These are phyloP conservation scores for Aquanectria penicillioides DNA, from an alignment of 2,329 filamentous ascomycete species.

Conservation along the genomic window DNA sequence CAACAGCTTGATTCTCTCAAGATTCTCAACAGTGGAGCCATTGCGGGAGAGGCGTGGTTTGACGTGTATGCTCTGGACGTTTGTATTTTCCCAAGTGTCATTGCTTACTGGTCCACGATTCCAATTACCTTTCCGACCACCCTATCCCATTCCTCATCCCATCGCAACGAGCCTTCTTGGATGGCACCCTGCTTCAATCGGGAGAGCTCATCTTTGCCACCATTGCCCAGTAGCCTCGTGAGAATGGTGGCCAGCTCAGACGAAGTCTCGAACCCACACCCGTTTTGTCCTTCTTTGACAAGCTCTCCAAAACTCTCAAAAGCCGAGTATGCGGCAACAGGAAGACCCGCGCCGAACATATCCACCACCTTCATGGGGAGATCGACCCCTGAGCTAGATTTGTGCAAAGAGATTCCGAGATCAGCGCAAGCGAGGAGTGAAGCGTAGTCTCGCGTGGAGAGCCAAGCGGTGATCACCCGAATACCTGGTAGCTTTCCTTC, in stretches of 20 bases:
- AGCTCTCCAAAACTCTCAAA: slow-evolving; percentile 93
- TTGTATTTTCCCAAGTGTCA: slow-evolving; percentile 4
- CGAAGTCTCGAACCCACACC: slow-evolving; percentile 81
- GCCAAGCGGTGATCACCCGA: slow-evolving; percentile 83
- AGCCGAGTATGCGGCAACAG: slow-evolving; percentile 84
- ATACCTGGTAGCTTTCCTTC: slow-evolving; percentile 74
- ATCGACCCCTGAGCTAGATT: slow-evolving; percentile 92
- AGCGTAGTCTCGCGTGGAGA: slow-evolving; percentile 86
- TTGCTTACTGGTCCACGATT: slow-evolving; percentile 42
- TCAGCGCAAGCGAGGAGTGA: slow-evolving; percentile 85
- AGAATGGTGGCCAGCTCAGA: slow-evolving; percentile 73
- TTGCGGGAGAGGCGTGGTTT: not conserved
- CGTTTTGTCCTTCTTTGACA: slow-evolving; percentile 88
- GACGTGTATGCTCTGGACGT: not conserved
- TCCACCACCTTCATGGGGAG: slow-evolving; percentile 99
- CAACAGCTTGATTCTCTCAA: slow-evolving; percentile 9
- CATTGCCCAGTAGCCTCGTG: slow-evolving; percentile 67
- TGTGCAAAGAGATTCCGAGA: slow-evolving; percentile 90
- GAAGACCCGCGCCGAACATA: slow-evolving; percentile 95
- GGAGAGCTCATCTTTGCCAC: slow-evolving; percentile 63
- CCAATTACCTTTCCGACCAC: slow-evolving; percentile 80
- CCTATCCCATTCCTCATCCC: slow-evolving; percentile 93
- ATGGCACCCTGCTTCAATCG: slow-evolving; percentile 75
- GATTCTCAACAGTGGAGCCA: not conserved
- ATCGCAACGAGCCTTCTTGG: slow-evolving; percentile 78